phyloP scores from a whole-genome alignment of 306 rosid genomes.

The Trifolium subterraneum region DNA sequence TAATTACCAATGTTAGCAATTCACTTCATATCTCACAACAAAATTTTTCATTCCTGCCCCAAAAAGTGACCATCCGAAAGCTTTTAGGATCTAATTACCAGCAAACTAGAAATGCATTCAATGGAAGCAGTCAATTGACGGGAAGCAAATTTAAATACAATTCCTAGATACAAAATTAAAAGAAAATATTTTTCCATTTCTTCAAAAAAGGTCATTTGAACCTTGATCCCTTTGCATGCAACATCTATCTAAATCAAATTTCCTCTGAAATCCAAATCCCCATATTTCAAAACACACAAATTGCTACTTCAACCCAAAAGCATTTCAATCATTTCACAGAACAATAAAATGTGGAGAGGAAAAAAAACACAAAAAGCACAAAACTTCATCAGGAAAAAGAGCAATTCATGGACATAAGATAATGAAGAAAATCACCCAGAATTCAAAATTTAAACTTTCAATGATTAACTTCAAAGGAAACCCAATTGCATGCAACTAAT shows the following conservation, averaged over 20 bases:
- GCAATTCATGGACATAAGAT: conserved; percentile 14
- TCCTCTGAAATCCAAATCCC: conserved; percentile 50
- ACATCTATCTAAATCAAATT: conserved; percentile 12
- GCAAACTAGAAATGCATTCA: conserved; percentile 26
- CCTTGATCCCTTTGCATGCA: conserved; percentile 56
- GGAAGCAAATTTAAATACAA: not conserved
- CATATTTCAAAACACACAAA: conserved; percentile 35
- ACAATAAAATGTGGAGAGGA: not conserved
- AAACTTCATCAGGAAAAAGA: conserved; percentile 24
- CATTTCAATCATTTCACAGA: conserved; percentile 2
- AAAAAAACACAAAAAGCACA: not conserved
- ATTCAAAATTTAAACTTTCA: conserved; percentile 25
- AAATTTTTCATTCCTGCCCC: conserved; percentile 41
- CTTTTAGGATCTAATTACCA: conserved; percentile 33
- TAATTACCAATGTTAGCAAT: conserved; percentile 39
- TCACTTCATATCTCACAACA: conserved; percentile 39
- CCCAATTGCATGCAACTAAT: conserved; percentile 62
- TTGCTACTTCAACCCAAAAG: not conserved
- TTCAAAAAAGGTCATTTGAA: conserved; percentile 32
- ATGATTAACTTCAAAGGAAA: not conserved
- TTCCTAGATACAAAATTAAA: conserved; percentile 24
- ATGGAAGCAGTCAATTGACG: conserved; percentile 25
- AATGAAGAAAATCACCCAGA: conserved; percentile 19
- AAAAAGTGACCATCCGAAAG: not conserved
- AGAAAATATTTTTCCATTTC: not conserved